These are phyloP conservation scores for Plasmodium gonderi DNA, from an alignment of 169 alveolate genomes.

Conservation along the genomic window DNA sequence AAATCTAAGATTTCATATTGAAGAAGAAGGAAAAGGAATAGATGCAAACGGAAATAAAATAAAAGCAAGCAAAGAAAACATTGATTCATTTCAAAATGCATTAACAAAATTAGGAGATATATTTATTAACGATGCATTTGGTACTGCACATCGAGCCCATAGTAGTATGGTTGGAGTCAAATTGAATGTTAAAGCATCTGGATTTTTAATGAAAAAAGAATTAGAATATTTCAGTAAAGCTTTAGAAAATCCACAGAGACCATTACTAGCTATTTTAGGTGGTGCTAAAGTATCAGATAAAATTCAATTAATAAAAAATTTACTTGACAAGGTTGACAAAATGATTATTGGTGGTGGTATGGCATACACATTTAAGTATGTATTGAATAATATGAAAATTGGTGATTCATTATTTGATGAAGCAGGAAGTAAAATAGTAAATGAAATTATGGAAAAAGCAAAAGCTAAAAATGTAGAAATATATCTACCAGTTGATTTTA, in stretches of 20 bases:
- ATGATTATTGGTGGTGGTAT: conserved; percentile 99
- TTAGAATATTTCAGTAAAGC: conserved; percentile 96
- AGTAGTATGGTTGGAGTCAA: conserved; percentile 96
- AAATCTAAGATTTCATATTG: conserved; percentile 97
- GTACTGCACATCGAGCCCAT: conserved; percentile 99
- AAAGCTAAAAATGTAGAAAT: conserved; percentile 92
- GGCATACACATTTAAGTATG: conserved; percentile 98
- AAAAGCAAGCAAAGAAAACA: conserved; percentile 88
- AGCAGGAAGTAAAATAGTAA: conserved; percentile 96
- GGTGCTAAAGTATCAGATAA: conserved; percentile 99
- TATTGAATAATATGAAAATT: conserved; percentile 88
- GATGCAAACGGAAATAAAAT: conserved; percentile 93
- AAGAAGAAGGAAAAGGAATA: conserved; percentile 98
- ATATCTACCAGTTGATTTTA: conserved; percentile 95
- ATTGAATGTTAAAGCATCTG: conserved; percentile 93
- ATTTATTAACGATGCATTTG: conserved; percentile 98
- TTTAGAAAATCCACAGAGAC: conserved; percentile 95
- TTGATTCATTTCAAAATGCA: conserved; percentile 91
- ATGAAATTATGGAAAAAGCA: conserved; percentile 95
- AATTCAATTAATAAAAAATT: conserved; percentile 94
- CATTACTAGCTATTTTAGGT: conserved; percentile 96
- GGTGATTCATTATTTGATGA: conserved; percentile 97
- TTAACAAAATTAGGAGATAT: conserved; percentile 95
- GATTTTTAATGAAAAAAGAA: conserved; percentile 95
- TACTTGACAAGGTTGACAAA: conserved; percentile 94